A percentile compares a stretch with the other conserved stretches of the same genome.
Conservation (phyloP, 768 basidiomycete species). For the Auriculariales sp. region DNA sequence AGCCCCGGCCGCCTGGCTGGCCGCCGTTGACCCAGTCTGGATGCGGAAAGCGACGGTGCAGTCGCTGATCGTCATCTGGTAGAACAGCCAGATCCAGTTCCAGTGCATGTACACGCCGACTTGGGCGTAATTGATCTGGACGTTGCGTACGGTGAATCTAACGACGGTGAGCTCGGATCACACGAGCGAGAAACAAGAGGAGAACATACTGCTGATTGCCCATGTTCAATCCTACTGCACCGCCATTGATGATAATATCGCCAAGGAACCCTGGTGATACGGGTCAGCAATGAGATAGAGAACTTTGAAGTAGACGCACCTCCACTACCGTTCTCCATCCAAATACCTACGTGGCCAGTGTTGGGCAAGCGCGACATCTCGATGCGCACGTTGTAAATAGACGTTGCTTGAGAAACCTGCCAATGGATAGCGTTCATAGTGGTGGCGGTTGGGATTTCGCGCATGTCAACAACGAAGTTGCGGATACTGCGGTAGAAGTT, state of each 20-base stretch:
- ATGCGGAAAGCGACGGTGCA: conserved; percentile 6
- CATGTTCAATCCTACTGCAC: conserved; percentile 7
- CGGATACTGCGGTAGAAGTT: conserved; percentile 3
- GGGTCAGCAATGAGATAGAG: neutral
- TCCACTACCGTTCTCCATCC: conserved; percentile 6
- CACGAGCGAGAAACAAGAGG: neutral
- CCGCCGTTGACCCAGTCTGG: conserved; percentile 1
- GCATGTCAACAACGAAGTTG: conserved; percentile 10
- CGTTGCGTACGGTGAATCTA: conserved; percentile 10
- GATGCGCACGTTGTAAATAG: neutral
- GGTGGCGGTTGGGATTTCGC: conserved; percentile 1
- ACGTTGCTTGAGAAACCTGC: conserved; percentile 9
- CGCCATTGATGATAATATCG: conserved; percentile 10
- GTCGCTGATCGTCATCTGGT: conserved; percentile 8
- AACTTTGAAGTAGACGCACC: conserved; percentile 2
- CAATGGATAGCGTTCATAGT: conserved; percentile 9
- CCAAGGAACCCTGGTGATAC: neutral
- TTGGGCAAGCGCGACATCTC: conserved; percentile 1
- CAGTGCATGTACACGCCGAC: conserved; percentile 3
- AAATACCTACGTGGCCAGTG: neutral
- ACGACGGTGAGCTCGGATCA: no score
- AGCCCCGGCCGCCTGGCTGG: neutral
- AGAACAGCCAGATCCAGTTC: conserved; percentile 9
- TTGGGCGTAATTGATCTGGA: conserved; percentile 7
- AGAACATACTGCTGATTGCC: conserved; percentile 9